Evolutionary conservation across 306 rosid species (phyloP), one percentile per base, ranked within the genome.

Genomic region (Canavalia ensiformis): DNA sequence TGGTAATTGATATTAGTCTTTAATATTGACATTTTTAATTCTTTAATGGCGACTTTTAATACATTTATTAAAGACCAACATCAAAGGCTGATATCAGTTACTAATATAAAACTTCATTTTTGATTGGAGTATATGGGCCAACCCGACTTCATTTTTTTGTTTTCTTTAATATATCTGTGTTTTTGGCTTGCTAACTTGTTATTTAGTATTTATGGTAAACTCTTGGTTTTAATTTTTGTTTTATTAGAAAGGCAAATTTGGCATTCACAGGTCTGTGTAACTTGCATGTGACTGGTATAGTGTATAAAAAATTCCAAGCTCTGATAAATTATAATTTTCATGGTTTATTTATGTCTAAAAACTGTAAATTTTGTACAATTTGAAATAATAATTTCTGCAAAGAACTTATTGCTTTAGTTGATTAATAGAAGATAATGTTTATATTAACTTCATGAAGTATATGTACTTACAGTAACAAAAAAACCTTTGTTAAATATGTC

Each of bases 401-500:
- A 29, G 65, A 67, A 31, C 46, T 28, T 39, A 49, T 58, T 82
- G 35, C 72, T 49, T 76, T 34, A 4, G 41, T 35, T 12, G 50
- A 50, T 68, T 58, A 49, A 41, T 76, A 57, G 68, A 65, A 66
- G 54, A 8, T 11, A 74, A 25, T 74, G 4, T 74, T 71, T 71
- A 35, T 18, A 34, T 55, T 70, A 54, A 68, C 67, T 52, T 62
- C 63, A 34, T 54, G 56, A 83, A 57, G 25, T 77, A 44, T 62
- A 69, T 67, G 25, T 50, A 59, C 63, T 54, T 62, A 12, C 18
- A 37, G 75, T 47, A 28, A 13, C 0, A 13, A 49, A 66, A 67
- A 13, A n/a, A 37, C 41, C 49, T 64, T 59, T 76, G 39, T 73
- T 60, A 58, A 76, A 82, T 41, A 56, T 78, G 73, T 5, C 30